Conservation (phyloP, 1,139 yeast species). For the Keqinozyma sinolaborantium region DNA sequence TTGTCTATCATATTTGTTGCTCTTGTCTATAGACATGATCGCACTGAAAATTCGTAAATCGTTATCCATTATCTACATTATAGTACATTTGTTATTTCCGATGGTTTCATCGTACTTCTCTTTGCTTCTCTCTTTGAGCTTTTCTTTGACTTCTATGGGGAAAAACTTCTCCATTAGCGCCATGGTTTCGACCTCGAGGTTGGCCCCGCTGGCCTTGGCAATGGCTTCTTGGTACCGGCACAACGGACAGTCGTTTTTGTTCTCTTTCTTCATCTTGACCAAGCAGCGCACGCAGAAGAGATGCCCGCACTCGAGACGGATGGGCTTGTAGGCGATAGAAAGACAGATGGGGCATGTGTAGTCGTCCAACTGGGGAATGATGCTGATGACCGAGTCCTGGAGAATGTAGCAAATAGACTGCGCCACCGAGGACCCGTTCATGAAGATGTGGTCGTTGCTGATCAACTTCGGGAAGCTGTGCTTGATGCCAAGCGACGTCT, state of each 20-base stretch:
- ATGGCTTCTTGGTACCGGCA: constrained; percentile 56
- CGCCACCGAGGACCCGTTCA: constrained; percentile 48
- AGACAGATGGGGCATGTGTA: constrained; percentile 72
- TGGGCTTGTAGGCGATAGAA: constrained; percentile 68
- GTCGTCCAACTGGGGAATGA: constrained; percentile 73
- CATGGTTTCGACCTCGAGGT: constrained; percentile 55
- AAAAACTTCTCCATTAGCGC: constrained; percentile 54
- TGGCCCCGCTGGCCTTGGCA: constrained; percentile 53
- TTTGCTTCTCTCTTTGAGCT: constrained; percentile 54
- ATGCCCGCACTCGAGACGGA: constrained; percentile 59
- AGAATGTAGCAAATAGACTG: constrained; percentile 55
- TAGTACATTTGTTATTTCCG: constrained; percentile 24
- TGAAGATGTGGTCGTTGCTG: constrained; percentile 42
- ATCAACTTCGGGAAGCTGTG: constrained; percentile 44
- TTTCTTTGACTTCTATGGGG: constrained; percentile 64
- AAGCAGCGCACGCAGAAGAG: constrained; percentile 70
- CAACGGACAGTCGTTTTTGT: constrained; percentile 61
- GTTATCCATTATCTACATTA: constrained; percentile 10
- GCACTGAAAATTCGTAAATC: neutral
- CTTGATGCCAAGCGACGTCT: constrained; percentile 55
- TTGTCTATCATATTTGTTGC: constrained; percentile 76
- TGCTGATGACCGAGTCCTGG: constrained; percentile 48
- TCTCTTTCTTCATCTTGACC: constrained; percentile 59
- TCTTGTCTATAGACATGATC: constrained; percentile 31
- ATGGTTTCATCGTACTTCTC: constrained; percentile 41